Conservation (phyloP, 108 stramenopile genomes). For the Nitzschia sp. region DNA sequence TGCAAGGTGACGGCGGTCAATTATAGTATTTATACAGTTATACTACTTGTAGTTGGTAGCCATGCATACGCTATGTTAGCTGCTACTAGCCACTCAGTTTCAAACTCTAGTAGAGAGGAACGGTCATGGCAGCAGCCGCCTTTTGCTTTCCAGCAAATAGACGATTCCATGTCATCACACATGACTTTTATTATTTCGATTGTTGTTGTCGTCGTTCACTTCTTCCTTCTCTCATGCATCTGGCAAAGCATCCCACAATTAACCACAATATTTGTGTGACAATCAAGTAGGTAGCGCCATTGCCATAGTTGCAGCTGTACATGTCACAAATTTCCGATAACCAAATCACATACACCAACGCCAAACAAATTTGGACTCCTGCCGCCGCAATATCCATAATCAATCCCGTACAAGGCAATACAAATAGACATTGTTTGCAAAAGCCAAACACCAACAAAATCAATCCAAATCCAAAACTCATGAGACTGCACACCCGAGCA, state of each 20-base stretch:
- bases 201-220: constrained; percentile 7
- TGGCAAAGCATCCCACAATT: constrained; percentile 10
- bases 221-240: constrained; percentile 34
- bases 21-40: no score
- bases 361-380: constrained; percentile 23
- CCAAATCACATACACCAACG: constrained; percentile 17
- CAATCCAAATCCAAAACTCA: constrained; percentile 19
- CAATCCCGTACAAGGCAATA: constrained; percentile 21
- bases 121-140: no score
- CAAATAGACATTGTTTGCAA: constrained; percentile 36
- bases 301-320: constrained; percentile 14
- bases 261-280: constrained; percentile 23
- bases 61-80: no score
- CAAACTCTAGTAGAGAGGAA: no score
- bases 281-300: constrained; percentile 10
- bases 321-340: constrained; percentile 6
- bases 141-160: not conserved
- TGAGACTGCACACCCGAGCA: constrained; percentile 1
- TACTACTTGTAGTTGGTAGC: no score
- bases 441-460: constrained; percentile 26
- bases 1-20: no score
- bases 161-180: not conserved
- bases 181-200: not conserved
- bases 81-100: no score
- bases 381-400: constrained; percentile 23